A percentile compares a stretch with the other conserved stretches of the same genome.
Conservation (phyloP, 306 rosid species). For the Pyrus betulifolia region DNA sequence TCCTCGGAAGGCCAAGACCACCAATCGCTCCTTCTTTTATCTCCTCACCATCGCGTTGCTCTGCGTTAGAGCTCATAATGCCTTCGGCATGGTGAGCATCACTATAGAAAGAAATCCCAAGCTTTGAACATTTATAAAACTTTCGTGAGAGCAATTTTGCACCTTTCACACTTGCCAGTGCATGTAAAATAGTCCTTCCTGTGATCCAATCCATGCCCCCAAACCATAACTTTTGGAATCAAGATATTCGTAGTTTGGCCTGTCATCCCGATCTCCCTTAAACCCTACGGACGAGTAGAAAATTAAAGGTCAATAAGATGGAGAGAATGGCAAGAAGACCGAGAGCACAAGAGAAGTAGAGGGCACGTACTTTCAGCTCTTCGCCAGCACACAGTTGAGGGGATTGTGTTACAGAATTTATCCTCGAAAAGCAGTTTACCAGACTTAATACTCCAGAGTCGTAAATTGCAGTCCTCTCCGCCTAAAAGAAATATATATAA, state of each 20-base stretch:
- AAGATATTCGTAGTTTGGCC: background rate
- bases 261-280: conserved; percentile 17
- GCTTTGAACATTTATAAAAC: background rate
- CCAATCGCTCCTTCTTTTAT: background rate
- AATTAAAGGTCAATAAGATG: conserved; percentile 1
- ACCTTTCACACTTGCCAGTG: conserved; percentile 27
- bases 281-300: conserved; percentile 24
- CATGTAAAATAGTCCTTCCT: conserved; percentile 63
- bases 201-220: conserved; percentile 85
- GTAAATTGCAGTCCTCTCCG: conserved; percentile 81
- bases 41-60: background rate
- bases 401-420: conserved; percentile 48
- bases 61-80: background rate
- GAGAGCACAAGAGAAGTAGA: conserved; percentile 9
- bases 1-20: background rate
- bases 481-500: conserved; percentile 38
- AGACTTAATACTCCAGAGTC: conserved; percentile 78
- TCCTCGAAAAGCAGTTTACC: conserved; percentile 86
- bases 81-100: background rate
- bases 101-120: background rate
- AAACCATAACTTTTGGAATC: conserved; percentile 16
- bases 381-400: conserved; percentile 65
- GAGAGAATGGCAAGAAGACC: conserved; percentile 3
- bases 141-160: background rate
- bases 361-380: conserved; percentile 23